Conservation (phyloP, 176 grass and related monocot genomes). For the Neostapfia colusana region DNA sequence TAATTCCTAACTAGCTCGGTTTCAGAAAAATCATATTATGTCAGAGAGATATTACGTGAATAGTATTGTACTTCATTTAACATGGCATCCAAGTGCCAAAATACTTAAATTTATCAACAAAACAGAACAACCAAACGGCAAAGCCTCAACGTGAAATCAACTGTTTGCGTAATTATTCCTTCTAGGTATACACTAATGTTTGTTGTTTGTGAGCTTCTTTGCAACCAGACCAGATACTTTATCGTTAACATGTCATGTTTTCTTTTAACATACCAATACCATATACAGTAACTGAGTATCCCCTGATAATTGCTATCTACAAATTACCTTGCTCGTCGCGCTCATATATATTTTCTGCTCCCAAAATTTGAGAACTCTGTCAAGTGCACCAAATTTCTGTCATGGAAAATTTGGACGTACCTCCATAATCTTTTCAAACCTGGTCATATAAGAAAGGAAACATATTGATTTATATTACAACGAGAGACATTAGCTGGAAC, state of each 20-base stretch:
- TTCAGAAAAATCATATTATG: too few species aligned
- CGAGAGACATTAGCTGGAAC: too few species aligned
- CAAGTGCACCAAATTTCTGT: neutral
- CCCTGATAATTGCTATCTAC: neutral
- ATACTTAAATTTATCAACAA: neutral
- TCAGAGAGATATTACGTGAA: too few species aligned
- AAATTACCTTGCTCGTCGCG: neutral
- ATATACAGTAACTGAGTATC: neutral
- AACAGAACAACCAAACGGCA: neutral
- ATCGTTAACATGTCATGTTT: neutral
- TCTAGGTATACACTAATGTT: neutral
- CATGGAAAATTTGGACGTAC: neutral
- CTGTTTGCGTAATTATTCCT: neutral
- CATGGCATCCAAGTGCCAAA: neutral
- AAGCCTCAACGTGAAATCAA: neutral
- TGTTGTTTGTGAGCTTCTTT: neutral
- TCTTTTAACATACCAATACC: neutral
- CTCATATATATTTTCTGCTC: neutral
- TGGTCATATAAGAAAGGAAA: neutral
- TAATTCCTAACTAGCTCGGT: too few species aligned
- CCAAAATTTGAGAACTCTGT: neutral
- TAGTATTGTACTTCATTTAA: too few species aligned
- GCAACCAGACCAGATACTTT: neutral
- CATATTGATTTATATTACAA: too few species aligned
- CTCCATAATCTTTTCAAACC: neutral